Base-by-base conservation (phyloP, 2,329 filamentous ascomycete genomes). In the Erysiphe pisi region DNA sequence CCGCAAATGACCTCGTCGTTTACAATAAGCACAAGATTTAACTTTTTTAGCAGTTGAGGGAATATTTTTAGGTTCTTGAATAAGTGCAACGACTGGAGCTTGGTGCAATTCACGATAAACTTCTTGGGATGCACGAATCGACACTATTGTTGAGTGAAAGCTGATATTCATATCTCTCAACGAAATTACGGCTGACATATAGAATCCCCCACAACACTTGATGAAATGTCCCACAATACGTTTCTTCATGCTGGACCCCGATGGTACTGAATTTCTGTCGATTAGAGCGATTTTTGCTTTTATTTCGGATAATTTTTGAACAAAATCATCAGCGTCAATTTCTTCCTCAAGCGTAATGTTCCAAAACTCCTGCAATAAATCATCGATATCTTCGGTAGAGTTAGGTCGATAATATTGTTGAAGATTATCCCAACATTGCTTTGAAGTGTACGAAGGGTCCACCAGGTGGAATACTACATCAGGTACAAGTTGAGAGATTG, bases 401-500 rank as follows among this genome's bases (percentile, higher is more conserved):
- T 74, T 74, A 9, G 71, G 45, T 56, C 71, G 40, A 43, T 43
- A 43, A 12, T 43, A 43, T 43, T 43, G 40, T 43, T 43, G 40
- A 43, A 43, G 40, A 43, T 43, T 43, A 43, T 43, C 40, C 40
- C 40, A 43, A 43, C 40, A 43, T 43, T 43, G 40, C 40, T 43
- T 43, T 9, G 40, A 43, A 43, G 40, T 43, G 11, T 43, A 74
- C 25, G 70, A 74, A 25, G 70, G 43, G 43, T 74, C 70, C 47
- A 74, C 70, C 7, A 49, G 40, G 40, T 74, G 40, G 49, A 74
- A 74, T 45, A 74, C 70, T 22, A 74, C 49, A 49, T 74, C 22
- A 40, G 70, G 70, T 20, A 74, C 70, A 49, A 74, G 40, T 74
- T 74, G 70, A 45, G 12, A 49, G 31, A 74, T 74, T 74, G 70